Percentiles rank a stretch among this genome's conserved stretches.
Conservation (phyloP, 257 asterid species). For the Solanum pennellii region DNA sequence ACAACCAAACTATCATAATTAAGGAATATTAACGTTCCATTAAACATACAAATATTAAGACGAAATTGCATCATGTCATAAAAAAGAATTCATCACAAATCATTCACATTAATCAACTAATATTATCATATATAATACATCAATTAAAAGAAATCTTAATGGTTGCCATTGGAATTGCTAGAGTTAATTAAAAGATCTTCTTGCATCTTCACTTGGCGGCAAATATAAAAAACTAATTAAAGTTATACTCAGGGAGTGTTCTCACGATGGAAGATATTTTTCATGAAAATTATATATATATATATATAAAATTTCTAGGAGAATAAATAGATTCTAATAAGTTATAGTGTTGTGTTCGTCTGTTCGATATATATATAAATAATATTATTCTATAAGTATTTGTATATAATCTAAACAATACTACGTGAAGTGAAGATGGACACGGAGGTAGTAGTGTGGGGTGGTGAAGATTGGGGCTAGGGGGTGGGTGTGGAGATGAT, state of each 20-base stretch:
- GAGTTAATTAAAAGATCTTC: neutral
- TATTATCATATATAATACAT: neutral
- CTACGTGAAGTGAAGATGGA: neutral
- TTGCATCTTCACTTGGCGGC: neutral
- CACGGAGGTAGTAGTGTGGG: neutral
- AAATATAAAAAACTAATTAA: neutral
- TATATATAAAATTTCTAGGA: neutral
- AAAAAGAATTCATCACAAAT: neutral
- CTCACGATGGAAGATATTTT: neutral
- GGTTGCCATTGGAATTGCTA: neutral
- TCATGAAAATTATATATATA: too few relatives aligned
- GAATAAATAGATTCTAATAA: too few relatives aligned
- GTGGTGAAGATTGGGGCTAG: too few relatives aligned
- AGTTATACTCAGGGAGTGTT: neutral
- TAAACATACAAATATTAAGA: neutral
- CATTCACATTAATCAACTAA: neutral
- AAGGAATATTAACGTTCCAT: neutral
- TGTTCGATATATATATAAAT: neutral
- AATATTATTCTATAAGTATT: too few relatives aligned
- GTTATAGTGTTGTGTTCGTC: neutral
- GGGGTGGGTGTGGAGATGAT: neutral
- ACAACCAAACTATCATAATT: neutral
- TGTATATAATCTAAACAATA: neutral
- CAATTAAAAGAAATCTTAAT: too few relatives aligned
- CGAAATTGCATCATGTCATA: neutral